Evolutionary conservation across 495 filamentous ascomycete genomes (phyloP).

Genomic region (Lasiosphaeriaceae sp.): DNA sequence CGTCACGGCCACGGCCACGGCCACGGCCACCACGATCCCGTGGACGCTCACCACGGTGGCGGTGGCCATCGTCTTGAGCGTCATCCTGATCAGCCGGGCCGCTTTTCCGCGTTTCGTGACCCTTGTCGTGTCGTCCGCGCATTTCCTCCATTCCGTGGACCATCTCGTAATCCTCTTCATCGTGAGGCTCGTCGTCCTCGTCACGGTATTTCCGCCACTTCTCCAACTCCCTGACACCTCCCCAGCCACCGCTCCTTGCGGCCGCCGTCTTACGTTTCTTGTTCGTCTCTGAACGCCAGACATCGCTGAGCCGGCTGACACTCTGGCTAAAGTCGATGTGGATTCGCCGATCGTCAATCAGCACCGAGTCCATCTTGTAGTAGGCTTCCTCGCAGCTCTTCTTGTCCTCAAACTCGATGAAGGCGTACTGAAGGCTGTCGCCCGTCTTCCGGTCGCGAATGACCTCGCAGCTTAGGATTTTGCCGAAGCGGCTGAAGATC

Average conservation of each 20-base stretch:
- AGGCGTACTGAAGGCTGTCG: constrained; percentile 94
- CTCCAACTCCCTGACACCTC: constrained; percentile 80
- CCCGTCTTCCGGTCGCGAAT: constrained; percentile 92
- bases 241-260: constrained; percentile 76
- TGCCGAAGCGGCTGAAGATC: constrained; percentile 96
- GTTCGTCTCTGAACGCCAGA: constrained; percentile 86
- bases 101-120: constrained; percentile 6
- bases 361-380: constrained; percentile 94
- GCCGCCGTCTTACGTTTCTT: constrained; percentile 63
- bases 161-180: constrained; percentile 64
- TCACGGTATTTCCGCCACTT: constrained; percentile 86
- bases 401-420: constrained; percentile 94
- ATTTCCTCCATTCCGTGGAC: constrained; percentile 76
- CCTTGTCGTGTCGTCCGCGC: constrained; percentile 40
- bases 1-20: too few relatives aligned
- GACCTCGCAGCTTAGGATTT: constrained; percentile 92
- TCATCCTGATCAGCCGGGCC: constrained; percentile 6
- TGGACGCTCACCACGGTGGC: constrained; percentile 4
- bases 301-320: constrained; percentile 84
- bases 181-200: constrained; percentile 48
- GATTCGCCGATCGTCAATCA: constrained; percentile 97
- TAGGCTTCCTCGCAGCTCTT: constrained; percentile 92
- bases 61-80: constrained; percentile 7
- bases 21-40: constrained; percentile 16
- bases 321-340: constrained; percentile 99